Evolutionary conservation across 352 stramenopile species (phyloP), one percentile per base, ranked within the genome.

Genomic region (Phytopythium litorale): DNA sequence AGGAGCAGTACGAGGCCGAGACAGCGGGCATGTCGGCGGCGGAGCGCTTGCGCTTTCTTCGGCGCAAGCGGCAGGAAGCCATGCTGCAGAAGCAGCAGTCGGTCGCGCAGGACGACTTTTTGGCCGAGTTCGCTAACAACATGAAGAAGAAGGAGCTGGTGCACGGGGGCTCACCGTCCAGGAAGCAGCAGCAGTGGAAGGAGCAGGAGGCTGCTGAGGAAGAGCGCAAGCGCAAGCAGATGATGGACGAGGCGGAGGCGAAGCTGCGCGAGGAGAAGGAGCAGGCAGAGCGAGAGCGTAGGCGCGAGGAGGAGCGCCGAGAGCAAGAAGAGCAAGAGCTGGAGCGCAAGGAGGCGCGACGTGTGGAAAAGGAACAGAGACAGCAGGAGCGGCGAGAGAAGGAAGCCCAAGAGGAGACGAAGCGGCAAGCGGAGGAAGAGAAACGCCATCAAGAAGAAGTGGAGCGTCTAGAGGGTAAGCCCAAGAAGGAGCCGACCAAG

Each of bases 61-160:
- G 81, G 19, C 78, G 75, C 46, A 86, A 90, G 53, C 65, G 81
- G 2, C 78, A 89, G 58, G 76, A 88, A 32, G 65, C 72, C 33
- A 81, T 87, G 71, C 66, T 86, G 53, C 58, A 57, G 2, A 86
- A 81, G 67, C 63, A 75, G 32, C 73, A 81, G n/a, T 76, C 65
- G 28, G 65, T 82, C 15, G 57, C 70, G 5, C 64, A 72, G 1
- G 79, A 91, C 52, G 79, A 88, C 43, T 91, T 91, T 50, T 81
- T 91, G 73, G 69, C 73, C 12, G 81, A 91, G 60, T 76, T 88
- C 42, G 73, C 70, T 30, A 78, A 62, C 16, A 91, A 91, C 57
- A 86, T 87, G 81, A 82, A 86, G 68, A 88, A 88, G 56, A 91
- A 89, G 46, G 71, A 81, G 21, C 23, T 60, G 54, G 16, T 62